A percentile compares a stretch with the other conserved stretches of the same genome.
These are phyloP conservation scores for Scheffersomyces coipomensis DNA, from an alignment of 805 yeast species.

Conservation along the genomic window DNA sequence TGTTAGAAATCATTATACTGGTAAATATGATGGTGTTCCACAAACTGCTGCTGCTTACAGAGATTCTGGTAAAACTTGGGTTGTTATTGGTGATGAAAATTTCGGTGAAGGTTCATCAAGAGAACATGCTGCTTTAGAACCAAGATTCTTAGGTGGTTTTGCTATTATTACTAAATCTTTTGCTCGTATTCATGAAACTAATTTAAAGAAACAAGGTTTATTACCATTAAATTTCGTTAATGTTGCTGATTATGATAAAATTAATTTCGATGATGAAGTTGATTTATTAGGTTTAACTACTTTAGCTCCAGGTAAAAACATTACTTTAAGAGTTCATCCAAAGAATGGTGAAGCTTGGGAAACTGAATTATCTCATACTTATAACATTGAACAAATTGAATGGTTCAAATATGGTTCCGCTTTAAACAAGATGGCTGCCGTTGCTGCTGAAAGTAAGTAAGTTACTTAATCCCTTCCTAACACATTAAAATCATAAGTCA, in stretches of 20 bases:
- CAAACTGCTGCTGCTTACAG: constrained; percentile 95
- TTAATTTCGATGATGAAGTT: constrained; percentile 85
- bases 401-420: constrained; percentile 99
- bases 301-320: constrained; percentile 90
- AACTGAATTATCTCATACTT: constrained; percentile 91
- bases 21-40: constrained; percentile 93
- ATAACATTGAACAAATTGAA: constrained; percentile 93
- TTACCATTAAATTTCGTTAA: constrained; percentile 93
- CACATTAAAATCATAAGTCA: no score
- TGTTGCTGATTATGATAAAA: constrained; percentile 89
- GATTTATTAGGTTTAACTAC: constrained; percentile 82
- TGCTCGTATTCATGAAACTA: constrained; percentile 99
- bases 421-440: constrained; percentile 84
- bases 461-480: no score
- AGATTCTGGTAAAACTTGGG: constrained; percentile 91
- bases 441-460: neutral
- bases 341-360: constrained; percentile 81
- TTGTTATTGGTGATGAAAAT: constrained; percentile 97
- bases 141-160: constrained; percentile 98
- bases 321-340: constrained; percentile 74
- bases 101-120: constrained; percentile 99
- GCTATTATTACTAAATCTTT: constrained; percentile 97
- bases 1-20: constrained; percentile 87
- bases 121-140: constrained; percentile 99
- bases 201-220: constrained; percentile 99